These are phyloP conservation scores for Sugiyamaella pinicola DNA, from an alignment of 1,139 yeast genomes.

Conservation along the genomic window DNA sequence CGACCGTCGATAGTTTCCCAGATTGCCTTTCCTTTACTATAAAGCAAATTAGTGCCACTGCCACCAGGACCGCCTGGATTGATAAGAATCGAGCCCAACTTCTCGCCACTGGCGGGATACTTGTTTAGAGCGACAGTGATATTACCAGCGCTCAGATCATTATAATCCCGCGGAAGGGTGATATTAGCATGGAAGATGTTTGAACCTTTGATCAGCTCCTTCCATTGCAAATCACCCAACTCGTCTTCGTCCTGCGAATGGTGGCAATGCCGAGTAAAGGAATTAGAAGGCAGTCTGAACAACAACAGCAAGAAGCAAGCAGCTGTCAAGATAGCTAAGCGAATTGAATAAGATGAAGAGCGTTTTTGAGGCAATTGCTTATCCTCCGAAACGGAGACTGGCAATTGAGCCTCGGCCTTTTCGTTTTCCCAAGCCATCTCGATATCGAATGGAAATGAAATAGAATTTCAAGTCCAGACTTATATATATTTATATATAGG, in stretches of 20 bases:
- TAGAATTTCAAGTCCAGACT: background rate
- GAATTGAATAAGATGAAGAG: no score
- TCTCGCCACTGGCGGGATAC: conserved; percentile 20
- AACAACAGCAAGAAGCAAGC: background rate
- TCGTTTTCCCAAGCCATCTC: conserved; percentile 3
- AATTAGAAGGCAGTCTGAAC: background rate
- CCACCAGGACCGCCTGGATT: conserved; percentile 30
- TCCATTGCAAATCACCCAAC: conserved; percentile 18
- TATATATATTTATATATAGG: background rate
- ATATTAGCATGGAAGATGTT: conserved; percentile 20
- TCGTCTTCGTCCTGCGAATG: background rate
- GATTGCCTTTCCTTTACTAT: conserved; percentile 18
- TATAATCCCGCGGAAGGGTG: conserved; percentile 26
- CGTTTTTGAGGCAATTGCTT: background rate
- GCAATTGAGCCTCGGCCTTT: conserved; percentile 12
- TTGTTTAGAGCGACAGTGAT: conserved; percentile 23
- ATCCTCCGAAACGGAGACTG: background rate
- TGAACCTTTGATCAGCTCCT: conserved; percentile 14
- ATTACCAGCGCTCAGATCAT: conserved; percentile 23
- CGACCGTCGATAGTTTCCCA: conserved; percentile 22
- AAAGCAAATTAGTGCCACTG: conserved; percentile 24
- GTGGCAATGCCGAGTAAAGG: background rate
- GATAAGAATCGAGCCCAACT: conserved; percentile 25
- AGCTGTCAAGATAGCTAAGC: background rate
- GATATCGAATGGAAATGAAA: background rate